Base-by-base conservation (phyloP, 352 stramenopile genomes). In the Phytophthora podocarpi region DNA sequence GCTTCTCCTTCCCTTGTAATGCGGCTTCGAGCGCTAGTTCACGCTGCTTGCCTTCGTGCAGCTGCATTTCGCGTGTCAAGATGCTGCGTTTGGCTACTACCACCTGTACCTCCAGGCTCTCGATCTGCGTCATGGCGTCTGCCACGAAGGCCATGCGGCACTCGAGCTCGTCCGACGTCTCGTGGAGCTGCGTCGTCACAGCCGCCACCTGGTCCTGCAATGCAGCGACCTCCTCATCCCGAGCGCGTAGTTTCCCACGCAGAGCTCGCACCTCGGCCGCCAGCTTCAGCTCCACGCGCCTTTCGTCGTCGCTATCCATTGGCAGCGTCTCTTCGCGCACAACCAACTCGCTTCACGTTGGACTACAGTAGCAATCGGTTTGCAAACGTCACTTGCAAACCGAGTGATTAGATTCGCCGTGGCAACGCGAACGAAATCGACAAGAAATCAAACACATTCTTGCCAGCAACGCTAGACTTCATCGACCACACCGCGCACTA, bases 21-120 rank as follows among this genome's bases (percentile, higher is more conserved):
- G 43, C 41, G 15, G 42, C 58, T 42, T 74, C 58, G 10, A 86
- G 60, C 15, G 56, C 55, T 18, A 53, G 58, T 18, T 64, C 49
- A 28, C 79, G 64, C 58, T 87, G 71, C 13, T 57, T 43, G 26
- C 80, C 68, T 10, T 86, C 78, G 36, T 88, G 71, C 35, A 84
- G 58, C 24, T 82, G 72, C 78, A 91, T 89, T 49, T 91, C 79
- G 24, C 66, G 72, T 24, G 70, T 85, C 40, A 89, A 65, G n/a
- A 88, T 30, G 10, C 68, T 61, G 41, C 80, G 75, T 56, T 81
- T 84, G 13, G 70, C 75, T n/a, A 85, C 69, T 0, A 48, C 55
- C 11, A 78, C 55, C 12, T 79, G 74, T 12, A 41, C 34, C 50
- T 90, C 77, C 15, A 81, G 52, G 4, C 28, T 56, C 37, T 80